Conservation (phyloP, 2,329 filamentous ascomycete species). For the Colletotrichum sojae region DNA sequence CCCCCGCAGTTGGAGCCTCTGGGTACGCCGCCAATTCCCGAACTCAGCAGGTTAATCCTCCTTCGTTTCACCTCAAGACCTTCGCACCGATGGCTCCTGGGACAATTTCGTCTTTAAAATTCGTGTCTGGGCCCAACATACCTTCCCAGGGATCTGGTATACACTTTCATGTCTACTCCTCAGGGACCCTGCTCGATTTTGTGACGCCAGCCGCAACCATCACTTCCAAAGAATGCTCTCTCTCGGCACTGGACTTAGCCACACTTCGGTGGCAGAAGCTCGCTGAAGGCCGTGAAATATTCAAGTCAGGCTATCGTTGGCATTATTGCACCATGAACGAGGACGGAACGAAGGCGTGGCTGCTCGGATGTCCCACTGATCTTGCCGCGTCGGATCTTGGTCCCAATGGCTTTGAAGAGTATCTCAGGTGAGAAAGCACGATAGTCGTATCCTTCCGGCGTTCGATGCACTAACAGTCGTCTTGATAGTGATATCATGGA, state of each 20-base stretch:
- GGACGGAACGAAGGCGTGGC: slow-evolving; percentile 95
- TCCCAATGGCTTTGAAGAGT: slow-evolving; percentile 85
- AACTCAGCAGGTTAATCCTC: slow-evolving; percentile 76
- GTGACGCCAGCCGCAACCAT: slow-evolving; percentile 93
- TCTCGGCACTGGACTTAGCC: slow-evolving; percentile 90
- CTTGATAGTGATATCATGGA: slow-evolving; percentile 83
- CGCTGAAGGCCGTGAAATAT: slow-evolving; percentile 94
- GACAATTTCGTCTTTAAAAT: slow-evolving; percentile 90
- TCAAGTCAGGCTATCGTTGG: slow-evolving; percentile 93
- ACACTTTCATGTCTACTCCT: slow-evolving; percentile 96
- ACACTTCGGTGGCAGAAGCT: slow-evolving; percentile 94
- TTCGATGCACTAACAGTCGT: not conserved
- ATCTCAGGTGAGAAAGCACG: slow-evolving; percentile 70
- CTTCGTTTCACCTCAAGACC: slow-evolving; percentile 75
- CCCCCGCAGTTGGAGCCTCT: slow-evolving; percentile 68
- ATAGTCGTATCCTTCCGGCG: not conserved
- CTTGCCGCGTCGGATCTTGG: slow-evolving; percentile 74
- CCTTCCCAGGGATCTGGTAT: slow-evolving; percentile 91
- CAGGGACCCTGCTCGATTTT: slow-evolving; percentile 92
- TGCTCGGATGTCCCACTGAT: slow-evolving; percentile 92
- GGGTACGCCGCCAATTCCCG: slow-evolving; percentile 79
- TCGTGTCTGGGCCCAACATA: slow-evolving; percentile 87
- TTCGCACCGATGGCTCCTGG: slow-evolving; percentile 91
- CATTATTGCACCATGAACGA: slow-evolving; percentile 98
- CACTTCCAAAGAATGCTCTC: slow-evolving; percentile 86